phyloP scores from a whole-genome alignment of 2,329 filamentous ascomycete genomes.

The Claviceps spartinae region DNA sequence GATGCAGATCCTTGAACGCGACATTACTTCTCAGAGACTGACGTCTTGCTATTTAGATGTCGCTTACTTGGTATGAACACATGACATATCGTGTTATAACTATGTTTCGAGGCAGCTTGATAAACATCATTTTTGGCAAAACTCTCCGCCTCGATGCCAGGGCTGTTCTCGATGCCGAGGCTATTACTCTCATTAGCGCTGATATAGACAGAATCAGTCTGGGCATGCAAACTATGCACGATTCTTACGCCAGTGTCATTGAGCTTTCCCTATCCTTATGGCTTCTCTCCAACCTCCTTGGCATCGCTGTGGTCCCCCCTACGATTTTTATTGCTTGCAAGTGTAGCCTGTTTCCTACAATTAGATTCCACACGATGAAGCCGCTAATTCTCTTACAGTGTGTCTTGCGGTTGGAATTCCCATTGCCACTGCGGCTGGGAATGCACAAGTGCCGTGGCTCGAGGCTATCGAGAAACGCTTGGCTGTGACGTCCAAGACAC shows the following conservation, averaged over 20 bases:
- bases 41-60: conserved; percentile 11
- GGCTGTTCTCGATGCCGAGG: conserved; percentile 18
- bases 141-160: conserved; percentile 17
- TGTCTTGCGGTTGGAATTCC: conserved; percentile 10
- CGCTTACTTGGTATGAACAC: conserved; percentile 12
- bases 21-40: conserved; percentile 10
- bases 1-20: conserved; percentile 11
- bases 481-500: conserved; percentile 11
- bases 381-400: not conserved
- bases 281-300: conserved; percentile 17
- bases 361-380: not conserved
- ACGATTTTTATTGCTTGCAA: conserved; percentile 11
- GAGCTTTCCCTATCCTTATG: conserved; percentile 22
- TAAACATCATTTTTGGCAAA: conserved; percentile 35
- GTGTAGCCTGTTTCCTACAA: not conserved
- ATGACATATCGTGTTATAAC: conserved; percentile 21
- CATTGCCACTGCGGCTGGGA: conserved; percentile 10
- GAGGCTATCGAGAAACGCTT: conserved; percentile 15
- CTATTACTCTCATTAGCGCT: conserved; percentile 29
- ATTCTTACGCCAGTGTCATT: conserved; percentile 21
- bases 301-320: conserved; percentile 11
- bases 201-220: conserved; percentile 24
- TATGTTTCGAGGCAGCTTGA: conserved; percentile 20
- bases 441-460: conserved; percentile 14
- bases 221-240: conserved; percentile 17